Evolutionary conservation across 495 filamentous ascomycete genomes (phyloP), one percentile per base, ranked within the genome.

Genomic region (Tuber indicum): DNA sequence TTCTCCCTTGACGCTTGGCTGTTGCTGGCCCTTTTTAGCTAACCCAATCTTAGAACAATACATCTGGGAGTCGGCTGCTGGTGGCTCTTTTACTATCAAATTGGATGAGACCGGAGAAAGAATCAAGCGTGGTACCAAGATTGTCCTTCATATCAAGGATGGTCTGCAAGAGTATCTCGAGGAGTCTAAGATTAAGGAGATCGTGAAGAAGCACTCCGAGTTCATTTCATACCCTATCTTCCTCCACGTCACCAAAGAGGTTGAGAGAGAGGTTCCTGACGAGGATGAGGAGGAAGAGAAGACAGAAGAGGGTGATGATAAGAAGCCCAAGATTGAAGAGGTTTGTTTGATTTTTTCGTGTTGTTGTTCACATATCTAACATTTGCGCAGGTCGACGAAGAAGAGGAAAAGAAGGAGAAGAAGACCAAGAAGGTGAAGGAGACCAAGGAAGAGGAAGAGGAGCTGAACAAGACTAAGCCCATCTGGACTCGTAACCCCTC

Each of bases 151-250:
- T 89, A 89, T 99, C 83, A 99, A 99, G 92, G 96, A 99, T 84
- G 96, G 98, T 91, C 96, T 98, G 89, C 89, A 87, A 77, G 96
- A 98, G 86, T 99, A 97, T 90, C 91, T 98, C 83, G 95, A 98
- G 87, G 95, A 98, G 91, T 90, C 90, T 89, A 94, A 95, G 89
- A 93, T 99, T 89, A 99, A 99, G 92, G 96, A 99, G 90, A 94
- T 99, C 79, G 93, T 99, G 87, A 98, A 98, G 93, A 99, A 99
- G 92, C 96, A 99, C 92, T 98, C 96, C 86, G 96, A 99, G 89
- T 99, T 99, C 91, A 99, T 99, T 90, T 98, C 96, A 74, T 99
- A 99, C 91, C 96, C 96, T 82, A 99, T 99, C 90, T 99, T 97
- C 90, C 96, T 99, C 77, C 96, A 99, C 87, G 93, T 98, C 84